Conservation (phyloP, 208 protist species). For the Trypanosoma boissoni region DNA sequence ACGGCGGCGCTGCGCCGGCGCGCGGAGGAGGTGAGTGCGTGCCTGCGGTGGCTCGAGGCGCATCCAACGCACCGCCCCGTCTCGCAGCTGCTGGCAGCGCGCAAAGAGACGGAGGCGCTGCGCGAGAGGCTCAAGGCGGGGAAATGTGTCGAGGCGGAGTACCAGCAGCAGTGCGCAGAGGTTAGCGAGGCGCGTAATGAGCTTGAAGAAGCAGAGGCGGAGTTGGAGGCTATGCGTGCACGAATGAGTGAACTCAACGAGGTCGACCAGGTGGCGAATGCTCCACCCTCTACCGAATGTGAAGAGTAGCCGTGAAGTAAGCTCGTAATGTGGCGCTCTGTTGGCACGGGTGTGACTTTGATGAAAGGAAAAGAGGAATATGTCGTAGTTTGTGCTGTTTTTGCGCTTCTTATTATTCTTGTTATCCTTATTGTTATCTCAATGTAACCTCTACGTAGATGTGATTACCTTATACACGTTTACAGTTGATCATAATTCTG, state of each 20-base stretch:
- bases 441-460: too few species aligned
- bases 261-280: too few species aligned
- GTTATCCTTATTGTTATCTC: too few species aligned
- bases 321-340: too few species aligned
- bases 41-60: constrained; percentile 26
- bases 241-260: constrained; percentile 10
- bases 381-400: too few species aligned
- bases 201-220: constrained; percentile 22
- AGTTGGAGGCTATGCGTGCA: constrained; percentile 5
- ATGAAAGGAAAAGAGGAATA: too few species aligned
- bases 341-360: too few species aligned
- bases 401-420: too few species aligned
- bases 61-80: constrained; percentile 23
- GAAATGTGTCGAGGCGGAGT: constrained; percentile 29
- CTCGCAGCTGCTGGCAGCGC: constrained; percentile 26
- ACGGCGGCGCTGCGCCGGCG: constrained; percentile 4
- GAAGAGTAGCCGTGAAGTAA: too few species aligned
- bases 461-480: too few species aligned
- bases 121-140: constrained; percentile 19
- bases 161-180: constrained; percentile 20
- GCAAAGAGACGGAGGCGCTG: constrained; percentile 16
- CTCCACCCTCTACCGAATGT: too few species aligned
- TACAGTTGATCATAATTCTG: too few species aligned
- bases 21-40: constrained; percentile 16
- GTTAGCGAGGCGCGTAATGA: background rate